Conservation (phyloP, 2,329 filamentous ascomycete genomes). For the Lachnellula cervina region DNA sequence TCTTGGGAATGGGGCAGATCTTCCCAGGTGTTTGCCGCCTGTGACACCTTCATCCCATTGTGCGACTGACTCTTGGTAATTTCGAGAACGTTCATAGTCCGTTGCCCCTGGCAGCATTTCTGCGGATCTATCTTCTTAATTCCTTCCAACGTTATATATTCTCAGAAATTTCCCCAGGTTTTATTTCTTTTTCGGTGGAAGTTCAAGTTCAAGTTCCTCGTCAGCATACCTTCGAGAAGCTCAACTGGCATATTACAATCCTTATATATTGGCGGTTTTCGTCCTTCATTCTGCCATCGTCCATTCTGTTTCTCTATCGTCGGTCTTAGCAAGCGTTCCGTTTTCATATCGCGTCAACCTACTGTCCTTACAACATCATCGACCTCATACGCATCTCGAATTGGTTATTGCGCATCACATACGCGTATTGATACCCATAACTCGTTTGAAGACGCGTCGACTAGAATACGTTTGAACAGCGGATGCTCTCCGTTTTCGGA, state of each 20-base stretch:
- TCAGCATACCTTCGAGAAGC: not conserved
- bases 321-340: conserved; percentile 4
- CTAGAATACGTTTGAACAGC: not conserved
- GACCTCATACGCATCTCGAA: not conserved
- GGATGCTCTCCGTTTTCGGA: not conserved
- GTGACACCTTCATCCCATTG: conserved; percentile 17
- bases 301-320: not conserved
- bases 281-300: not conserved
- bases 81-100: conserved; percentile 14
- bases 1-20: conserved; percentile 22
- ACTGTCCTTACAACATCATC: not conserved
- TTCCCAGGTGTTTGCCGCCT: conserved; percentile 6
- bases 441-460: too few relatives aligned
- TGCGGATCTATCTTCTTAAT: conserved; percentile 3
- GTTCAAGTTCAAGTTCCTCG: not conserved
- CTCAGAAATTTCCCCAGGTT: not conserved
- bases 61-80: conserved; percentile 28
- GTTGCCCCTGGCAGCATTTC: conserved; percentile 26
- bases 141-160: conserved; percentile 6
- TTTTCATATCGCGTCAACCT: not conserved
- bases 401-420: not conserved
- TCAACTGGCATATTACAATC: not conserved
- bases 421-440: not conserved
- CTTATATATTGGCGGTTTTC: not conserved
- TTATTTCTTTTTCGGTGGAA: not conserved